Conservation (phyloP, 2,329 filamentous ascomycete species). For the Epichloe typhina region DNA sequence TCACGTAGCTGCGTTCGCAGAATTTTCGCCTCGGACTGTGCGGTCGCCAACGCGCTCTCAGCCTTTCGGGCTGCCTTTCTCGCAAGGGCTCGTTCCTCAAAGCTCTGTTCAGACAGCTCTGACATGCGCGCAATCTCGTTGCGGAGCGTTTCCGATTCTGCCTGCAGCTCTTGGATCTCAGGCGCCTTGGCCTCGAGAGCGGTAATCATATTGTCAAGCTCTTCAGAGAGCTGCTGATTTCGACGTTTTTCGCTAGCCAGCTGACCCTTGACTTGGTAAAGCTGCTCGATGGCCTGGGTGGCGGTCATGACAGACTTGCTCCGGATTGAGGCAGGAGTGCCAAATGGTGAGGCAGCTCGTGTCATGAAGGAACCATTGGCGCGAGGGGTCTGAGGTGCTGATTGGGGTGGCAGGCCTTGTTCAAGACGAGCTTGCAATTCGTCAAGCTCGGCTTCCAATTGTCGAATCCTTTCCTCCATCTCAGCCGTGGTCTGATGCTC, state of each 20-base stretch:
- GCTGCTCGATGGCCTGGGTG: constrained; percentile 50
- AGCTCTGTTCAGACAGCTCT: constrained; percentile 67
- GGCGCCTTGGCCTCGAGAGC: constrained; percentile 78
- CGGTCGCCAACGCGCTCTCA: constrained; percentile 53
- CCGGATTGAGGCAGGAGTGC: constrained; percentile 44
- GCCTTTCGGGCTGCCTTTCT: constrained; percentile 68
- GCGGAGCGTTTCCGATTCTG: constrained; percentile 68
- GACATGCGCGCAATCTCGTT: constrained; percentile 77
- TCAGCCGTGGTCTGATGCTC: constrained; percentile 33
- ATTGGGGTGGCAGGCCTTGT: constrained; percentile 29
- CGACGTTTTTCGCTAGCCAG: constrained; percentile 62
- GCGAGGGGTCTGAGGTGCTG: constrained; percentile 47
- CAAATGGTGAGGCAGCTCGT: constrained; percentile 47
- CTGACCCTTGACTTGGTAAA: constrained; percentile 56
- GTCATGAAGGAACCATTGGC: constrained; percentile 40
- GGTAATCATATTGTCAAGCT: constrained; percentile 75
- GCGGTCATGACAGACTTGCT: constrained; percentile 43
- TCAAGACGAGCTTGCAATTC: constrained; percentile 36
- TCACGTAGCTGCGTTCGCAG: constrained; percentile 80
- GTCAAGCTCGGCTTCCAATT: constrained; percentile 41
- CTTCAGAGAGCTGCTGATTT: constrained; percentile 58
- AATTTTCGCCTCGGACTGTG: constrained; percentile 60
- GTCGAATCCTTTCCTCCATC: constrained; percentile 34
- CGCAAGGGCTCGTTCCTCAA: constrained; percentile 65
- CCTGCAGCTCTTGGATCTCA: constrained; percentile 73